Conservation (phyloP, 225 moss, liverwort and hornwort genomes). For the Pseudoscleropodium purum region DNA sequence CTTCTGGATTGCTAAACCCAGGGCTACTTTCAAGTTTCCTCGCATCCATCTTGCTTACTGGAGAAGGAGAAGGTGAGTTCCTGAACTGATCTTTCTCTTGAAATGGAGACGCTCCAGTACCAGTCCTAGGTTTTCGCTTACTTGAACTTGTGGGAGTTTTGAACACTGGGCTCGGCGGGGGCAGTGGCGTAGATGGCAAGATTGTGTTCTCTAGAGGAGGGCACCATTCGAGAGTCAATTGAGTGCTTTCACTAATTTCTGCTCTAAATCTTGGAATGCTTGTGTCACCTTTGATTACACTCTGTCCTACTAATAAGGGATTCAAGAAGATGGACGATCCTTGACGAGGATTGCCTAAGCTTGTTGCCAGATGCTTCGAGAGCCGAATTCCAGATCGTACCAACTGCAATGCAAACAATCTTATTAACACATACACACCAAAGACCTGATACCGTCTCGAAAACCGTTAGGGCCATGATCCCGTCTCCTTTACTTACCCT, state of each 20-base stretch:
- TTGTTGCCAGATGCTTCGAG: constrained; percentile 61
- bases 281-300: constrained; percentile 1
- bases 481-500: background rate
- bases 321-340: constrained; percentile 59
- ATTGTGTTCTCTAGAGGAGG: constrained; percentile 12
- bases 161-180: constrained; percentile 34
- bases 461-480: background rate
- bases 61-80: constrained; percentile 40
- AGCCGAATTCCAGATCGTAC: constrained; percentile 64
- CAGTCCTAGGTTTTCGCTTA: constrained; percentile 33
- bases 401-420: constrained; percentile 44
- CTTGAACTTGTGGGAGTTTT: constrained; percentile 29
- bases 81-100: constrained; percentile 21
- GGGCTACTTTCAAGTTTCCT: constrained; percentile 28
- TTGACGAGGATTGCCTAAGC: constrained; percentile 47
- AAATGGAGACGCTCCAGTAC: constrained; percentile 23
- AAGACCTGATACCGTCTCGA: background rate
- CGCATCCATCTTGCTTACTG: constrained; percentile 18
- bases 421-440: background rate
- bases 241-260: constrained; percentile 32
- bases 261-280: constrained; percentile 10
- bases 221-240: constrained; percentile 68
- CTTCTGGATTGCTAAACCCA: constrained; percentile 10
- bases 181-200: constrained; percentile 9
- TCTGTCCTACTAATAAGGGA: constrained; percentile 14